phyloP scores from a whole-genome alignment of 2,329 filamentous ascomycete species.

The Colletotrichum paranaense region DNA sequence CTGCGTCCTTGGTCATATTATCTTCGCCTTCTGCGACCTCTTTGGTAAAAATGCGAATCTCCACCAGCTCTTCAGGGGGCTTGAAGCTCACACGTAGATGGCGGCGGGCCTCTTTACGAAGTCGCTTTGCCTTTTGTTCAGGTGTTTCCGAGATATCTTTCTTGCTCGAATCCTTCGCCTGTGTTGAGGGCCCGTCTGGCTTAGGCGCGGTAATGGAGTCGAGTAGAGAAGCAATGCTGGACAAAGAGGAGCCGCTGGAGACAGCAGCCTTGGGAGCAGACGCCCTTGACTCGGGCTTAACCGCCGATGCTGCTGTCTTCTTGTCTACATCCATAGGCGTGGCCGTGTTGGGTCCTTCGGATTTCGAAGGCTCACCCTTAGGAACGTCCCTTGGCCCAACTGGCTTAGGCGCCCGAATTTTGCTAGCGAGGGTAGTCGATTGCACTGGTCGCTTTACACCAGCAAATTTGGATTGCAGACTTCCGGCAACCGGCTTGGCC shows the following conservation, averaged over 20 bases:
- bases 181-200: slow-evolving; percentile 62
- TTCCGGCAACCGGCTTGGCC: slow-evolving; percentile 44
- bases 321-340: slow-evolving; percentile 36
- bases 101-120: slow-evolving; percentile 78
- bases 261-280: slow-evolving; percentile 42
- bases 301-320: slow-evolving; percentile 31
- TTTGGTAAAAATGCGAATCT: slow-evolving; percentile 77
- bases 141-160: slow-evolving; percentile 68
- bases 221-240: slow-evolving; percentile 66
- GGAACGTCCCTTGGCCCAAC: slow-evolving; percentile 32
- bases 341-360: slow-evolving; percentile 29
- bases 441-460: slow-evolving; percentile 42
- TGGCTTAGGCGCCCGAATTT: slow-evolving; percentile 55
- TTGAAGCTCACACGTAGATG: slow-evolving; percentile 79
- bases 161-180: slow-evolving; percentile 53
- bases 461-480: slow-evolving; percentile 41
- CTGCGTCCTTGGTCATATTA: slow-evolving; percentile 77
- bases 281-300: slow-evolving; percentile 41
- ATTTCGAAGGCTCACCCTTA: slow-evolving; percentile 38
- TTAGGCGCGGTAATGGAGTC: slow-evolving; percentile 61
- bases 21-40: slow-evolving; percentile 76
- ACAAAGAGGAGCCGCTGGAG: slow-evolving; percentile 51
- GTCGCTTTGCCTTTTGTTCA: slow-evolving; percentile 73
- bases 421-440: slow-evolving; percentile 59
- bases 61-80: slow-evolving; percentile 72